A percentile compares a stretch with the other conserved stretches of the same genome.
These are phyloP conservation scores for Stachybotrys chartarum DNA, from an alignment of 2,329 filamentous ascomycete species.

Conservation along the genomic window DNA sequence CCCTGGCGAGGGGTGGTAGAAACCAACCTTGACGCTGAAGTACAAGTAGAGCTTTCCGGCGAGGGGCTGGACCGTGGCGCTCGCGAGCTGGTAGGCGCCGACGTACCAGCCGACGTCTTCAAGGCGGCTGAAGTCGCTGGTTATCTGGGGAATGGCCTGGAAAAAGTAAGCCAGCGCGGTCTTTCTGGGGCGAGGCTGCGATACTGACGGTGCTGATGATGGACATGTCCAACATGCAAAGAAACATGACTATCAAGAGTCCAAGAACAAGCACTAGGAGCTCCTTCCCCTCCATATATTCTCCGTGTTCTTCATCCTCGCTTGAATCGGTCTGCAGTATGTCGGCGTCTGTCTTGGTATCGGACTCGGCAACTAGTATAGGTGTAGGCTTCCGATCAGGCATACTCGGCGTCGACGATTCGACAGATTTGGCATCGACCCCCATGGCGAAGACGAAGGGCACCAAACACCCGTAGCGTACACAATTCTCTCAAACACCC, in stretches of 20 bases:
- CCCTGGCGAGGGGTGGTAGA: not conserved
- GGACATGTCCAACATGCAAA: constrained; percentile 39
- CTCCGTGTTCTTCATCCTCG: not conserved
- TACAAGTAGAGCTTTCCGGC: constrained; percentile 41
- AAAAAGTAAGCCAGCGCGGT: constrained; percentile 1
- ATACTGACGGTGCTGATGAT: constrained; percentile 39
- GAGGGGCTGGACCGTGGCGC: constrained; percentile 39
- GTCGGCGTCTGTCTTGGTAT: not conserved
- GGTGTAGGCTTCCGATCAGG: not conserved
- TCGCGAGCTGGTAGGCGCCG: constrained; percentile 37
- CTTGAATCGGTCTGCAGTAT: not conserved
- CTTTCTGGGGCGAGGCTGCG: not conserved
- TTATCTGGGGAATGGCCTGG: constrained; percentile 38
- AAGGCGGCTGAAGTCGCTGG: constrained; percentile 37
- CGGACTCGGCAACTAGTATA: not conserved
- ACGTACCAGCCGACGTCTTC: constrained; percentile 48
- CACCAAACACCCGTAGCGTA: too few relatives aligned
- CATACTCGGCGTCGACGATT: not conserved
- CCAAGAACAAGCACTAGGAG: constrained; percentile 20
- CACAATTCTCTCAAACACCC: too few relatives aligned
- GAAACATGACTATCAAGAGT: constrained; percentile 31
- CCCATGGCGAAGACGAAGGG: not conserved
- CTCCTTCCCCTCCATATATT: constrained; percentile 20
- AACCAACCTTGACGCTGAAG: constrained; percentile 30
- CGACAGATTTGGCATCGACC: not conserved